Base-by-base conservation (phyloP, 495 filamentous ascomycete genomes). In the Penicillium ucsense region DNA sequence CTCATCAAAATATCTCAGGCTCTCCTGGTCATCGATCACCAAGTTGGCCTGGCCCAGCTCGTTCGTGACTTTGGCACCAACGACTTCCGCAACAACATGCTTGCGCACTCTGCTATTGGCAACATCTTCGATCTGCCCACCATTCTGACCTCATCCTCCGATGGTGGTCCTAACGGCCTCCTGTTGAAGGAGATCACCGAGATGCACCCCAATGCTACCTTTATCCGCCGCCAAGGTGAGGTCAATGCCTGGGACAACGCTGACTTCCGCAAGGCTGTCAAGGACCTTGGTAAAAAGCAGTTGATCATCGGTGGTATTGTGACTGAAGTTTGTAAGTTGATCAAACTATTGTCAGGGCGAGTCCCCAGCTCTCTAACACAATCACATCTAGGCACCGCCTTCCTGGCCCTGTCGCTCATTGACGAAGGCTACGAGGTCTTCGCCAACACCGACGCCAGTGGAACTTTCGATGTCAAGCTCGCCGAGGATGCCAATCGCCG, bases 171-270 rank as follows among this genome's bases (percentile, higher is more conserved):
- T 38, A 89, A 90, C 60, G 86, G 86, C 7, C 76, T 71, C 3
- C 64, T 89, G 29, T 81, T 84, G 6, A 78, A 83, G 56, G 85
- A 88, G 58, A 85, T 90, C 47, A 51, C 72, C 3, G 70, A 78
- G 4, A 75, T 84, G 78, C 81, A 84, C 57, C 85, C 85, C 30
- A 70, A 76, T 31, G 77, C 83, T 7, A 76, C 83, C 3, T 63
- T 86, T 11, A 78, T 90, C 59, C 71, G 68, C 49, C 80, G 86
- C 34, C 71, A 84, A 45, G 86, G 86, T 33, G 85, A 89, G 55
- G 85, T 89, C 52, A 74, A 89, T 52, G 86, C 86, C 4, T 89
- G 85, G 85, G 86, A 90, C 59, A 88, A 87, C 54, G 43, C 70
- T 3, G 80, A 86, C 0, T 88, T 89, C 72, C 74, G 78, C 6